These are phyloP conservation scores for Solanum hybrid DNA, from an alignment of 305 asterid genomes.

Conservation along the genomic window DNA sequence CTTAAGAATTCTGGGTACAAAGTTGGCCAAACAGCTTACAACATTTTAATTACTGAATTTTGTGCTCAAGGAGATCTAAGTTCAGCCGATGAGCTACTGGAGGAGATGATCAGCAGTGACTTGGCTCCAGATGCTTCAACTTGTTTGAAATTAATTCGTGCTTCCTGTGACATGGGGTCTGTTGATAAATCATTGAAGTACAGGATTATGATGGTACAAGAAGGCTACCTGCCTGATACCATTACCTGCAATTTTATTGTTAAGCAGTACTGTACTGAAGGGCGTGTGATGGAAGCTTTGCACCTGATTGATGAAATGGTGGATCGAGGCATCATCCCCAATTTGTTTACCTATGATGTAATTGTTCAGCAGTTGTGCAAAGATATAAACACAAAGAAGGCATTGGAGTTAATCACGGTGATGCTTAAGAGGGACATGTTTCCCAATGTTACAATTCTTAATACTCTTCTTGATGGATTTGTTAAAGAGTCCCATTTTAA, in stretches of 20 bases:
- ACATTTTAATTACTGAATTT: conserved; percentile 10
- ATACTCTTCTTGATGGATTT: conserved; percentile 45
- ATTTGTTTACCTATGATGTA: conserved; percentile 34
- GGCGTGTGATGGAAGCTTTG: conserved; percentile 16
- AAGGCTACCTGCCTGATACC: neutral
- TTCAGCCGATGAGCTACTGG: conserved; percentile 14
- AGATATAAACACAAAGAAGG: conserved; percentile 18
- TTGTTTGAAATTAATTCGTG: conserved; percentile 7
- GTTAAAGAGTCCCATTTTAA: conserved; percentile 30
- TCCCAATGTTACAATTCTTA: conserved; percentile 41
- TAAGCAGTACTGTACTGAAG: conserved; percentile 8
- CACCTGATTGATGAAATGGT: conserved; percentile 32
- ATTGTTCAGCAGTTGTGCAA: conserved; percentile 41
- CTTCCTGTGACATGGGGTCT: conserved; percentile 7
- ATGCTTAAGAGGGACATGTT: conserved; percentile 39
- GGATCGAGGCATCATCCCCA: conserved; percentile 23
- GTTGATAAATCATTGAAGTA: conserved; percentile 5
- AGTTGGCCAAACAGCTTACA: conserved; percentile 39
- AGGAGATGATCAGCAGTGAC: conserved; percentile 24
- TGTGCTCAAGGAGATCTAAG: conserved; percentile 13
- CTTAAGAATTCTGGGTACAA: conserved; percentile 30
- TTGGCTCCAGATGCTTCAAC: conserved; percentile 17
- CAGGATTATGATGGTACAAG: conserved; percentile 3
- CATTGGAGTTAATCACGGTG: conserved; percentile 21
- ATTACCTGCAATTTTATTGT: conserved; percentile 7